These are phyloP conservation scores for Amanita molliuscula DNA, from an alignment of 768 basidiomycete genomes.

Conservation along the genomic window DNA sequence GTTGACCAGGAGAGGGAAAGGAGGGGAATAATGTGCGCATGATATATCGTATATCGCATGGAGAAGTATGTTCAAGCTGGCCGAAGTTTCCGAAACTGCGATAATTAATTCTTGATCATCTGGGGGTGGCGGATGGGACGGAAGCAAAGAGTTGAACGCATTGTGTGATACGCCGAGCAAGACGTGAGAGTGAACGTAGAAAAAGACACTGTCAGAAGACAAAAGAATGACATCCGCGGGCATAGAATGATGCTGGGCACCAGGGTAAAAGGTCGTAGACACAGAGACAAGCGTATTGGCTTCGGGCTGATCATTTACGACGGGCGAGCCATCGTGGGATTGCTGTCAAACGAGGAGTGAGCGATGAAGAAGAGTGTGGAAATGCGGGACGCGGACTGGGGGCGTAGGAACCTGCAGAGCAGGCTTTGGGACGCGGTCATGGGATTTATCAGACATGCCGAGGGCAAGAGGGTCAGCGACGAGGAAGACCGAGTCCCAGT, in stretches of 20 bases:
- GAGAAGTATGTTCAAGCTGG: slow-evolving; percentile 60
- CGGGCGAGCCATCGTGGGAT: slow-evolving; percentile 35
- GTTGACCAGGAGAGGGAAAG: slow-evolving; percentile 43
- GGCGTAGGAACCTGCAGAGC: slow-evolving; percentile 49
- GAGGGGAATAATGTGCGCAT: slow-evolving; percentile 65
- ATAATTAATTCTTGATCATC: slow-evolving; percentile 40
- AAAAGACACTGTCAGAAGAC: slow-evolving; percentile 72
- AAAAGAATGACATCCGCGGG: slow-evolving; percentile 57
- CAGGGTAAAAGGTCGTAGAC: slow-evolving; percentile 76
- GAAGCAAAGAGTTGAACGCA: slow-evolving; percentile 49
- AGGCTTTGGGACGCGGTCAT: slow-evolving; percentile 14
- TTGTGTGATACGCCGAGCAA: slow-evolving; percentile 56
- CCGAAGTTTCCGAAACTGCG: slow-evolving; percentile 47
- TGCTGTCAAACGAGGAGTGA: slow-evolving; percentile 19
- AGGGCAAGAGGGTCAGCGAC: slow-evolving; percentile 38
- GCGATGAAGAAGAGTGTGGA: not conserved
- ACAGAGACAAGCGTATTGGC: slow-evolving; percentile 51
- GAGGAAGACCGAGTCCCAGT: slow-evolving; percentile 57
- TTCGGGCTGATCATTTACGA: slow-evolving; percentile 24
- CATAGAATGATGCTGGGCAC: slow-evolving; percentile 44
- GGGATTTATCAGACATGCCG: slow-evolving; percentile 26
- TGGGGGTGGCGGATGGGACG: slow-evolving; percentile 25
- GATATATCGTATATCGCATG: slow-evolving; percentile 66
- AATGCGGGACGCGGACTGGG: slow-evolving; percentile 32
- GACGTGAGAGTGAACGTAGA: slow-evolving; percentile 62